These are phyloP conservation scores for Fusarium armeniacum DNA, from an alignment of 2,329 filamentous ascomycete genomes.

Conservation along the genomic window DNA sequence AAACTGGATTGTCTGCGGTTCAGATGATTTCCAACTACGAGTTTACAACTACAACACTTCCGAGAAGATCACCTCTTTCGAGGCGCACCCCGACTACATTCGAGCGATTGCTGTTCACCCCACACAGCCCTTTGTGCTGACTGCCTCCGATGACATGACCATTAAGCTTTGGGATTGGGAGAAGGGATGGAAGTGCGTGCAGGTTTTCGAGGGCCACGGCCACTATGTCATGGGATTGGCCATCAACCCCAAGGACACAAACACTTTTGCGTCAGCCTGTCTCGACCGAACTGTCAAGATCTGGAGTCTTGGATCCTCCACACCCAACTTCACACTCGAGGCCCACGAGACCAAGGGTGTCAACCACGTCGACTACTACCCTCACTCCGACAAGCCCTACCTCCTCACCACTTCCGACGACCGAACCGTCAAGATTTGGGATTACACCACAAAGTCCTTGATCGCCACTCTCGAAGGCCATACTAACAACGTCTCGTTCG, in stretches of 20 bases:
- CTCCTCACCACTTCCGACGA: constrained; percentile 97
- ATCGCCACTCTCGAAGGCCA: constrained; percentile 98
- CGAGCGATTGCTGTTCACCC: constrained; percentile 96
- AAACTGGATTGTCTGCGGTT: constrained; percentile 99
- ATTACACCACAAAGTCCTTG: constrained; percentile 97
- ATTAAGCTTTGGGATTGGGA: constrained; percentile 99
- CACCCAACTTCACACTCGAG: constrained; percentile 95
- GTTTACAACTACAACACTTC: constrained; percentile 99
- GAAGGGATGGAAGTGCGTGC: constrained; percentile 96
- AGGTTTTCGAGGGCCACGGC: constrained; percentile 95
- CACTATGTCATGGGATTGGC: constrained; percentile 97
- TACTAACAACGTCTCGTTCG: constrained; percentile 97
- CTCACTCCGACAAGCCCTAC: constrained; percentile 82
- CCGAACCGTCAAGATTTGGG: constrained; percentile 97
- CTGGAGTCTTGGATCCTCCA: constrained; percentile 94
- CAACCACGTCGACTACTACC: constrained; percentile 95
- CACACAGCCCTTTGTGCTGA: constrained; percentile 94
- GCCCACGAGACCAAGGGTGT: constrained; percentile 98
- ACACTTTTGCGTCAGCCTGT: constrained; percentile 92
- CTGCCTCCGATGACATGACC: constrained; percentile 97
- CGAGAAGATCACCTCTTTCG: constrained; percentile 97
- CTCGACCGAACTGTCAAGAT: constrained; percentile 97
- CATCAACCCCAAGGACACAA: constrained; percentile 98
- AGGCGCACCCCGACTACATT: constrained; percentile 98
- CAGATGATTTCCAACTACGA: constrained; percentile 87